phyloP scores from a whole-genome alignment of 768 basidiomycete genomes.

The Ephemerocybe angulata region DNA sequence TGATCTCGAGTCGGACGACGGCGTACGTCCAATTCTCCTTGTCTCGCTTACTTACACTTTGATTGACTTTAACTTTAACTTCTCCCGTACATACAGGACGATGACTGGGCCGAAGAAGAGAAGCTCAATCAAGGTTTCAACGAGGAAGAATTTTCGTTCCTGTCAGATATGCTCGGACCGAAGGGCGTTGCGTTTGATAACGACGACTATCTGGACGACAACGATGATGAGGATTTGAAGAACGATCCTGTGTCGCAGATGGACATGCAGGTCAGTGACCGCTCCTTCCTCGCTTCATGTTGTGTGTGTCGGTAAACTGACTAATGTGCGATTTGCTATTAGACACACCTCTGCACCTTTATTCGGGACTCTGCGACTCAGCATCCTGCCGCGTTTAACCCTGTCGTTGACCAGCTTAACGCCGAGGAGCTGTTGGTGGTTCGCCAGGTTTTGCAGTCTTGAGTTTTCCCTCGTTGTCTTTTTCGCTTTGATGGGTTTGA shows the following conservation, averaged over 20 bases:
- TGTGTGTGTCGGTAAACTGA: not conserved
- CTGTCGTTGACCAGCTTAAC: conserved; percentile 60
- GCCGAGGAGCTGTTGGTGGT: conserved; percentile 72
- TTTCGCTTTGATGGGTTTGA: not conserved
- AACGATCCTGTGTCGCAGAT: conserved; percentile 84
- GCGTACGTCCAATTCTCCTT: conserved; percentile 34
- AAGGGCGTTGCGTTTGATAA: conserved; percentile 72
- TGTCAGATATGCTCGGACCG: conserved; percentile 80
- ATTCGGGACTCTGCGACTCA: conserved; percentile 62
- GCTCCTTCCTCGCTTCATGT: not conserved
- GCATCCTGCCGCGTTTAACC: conserved; percentile 61
- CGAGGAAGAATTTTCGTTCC: conserved; percentile 75
- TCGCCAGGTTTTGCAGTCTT: conserved; percentile 37
- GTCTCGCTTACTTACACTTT: not conserved
- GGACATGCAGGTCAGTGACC: conserved; percentile 59
- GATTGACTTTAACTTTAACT: not conserved
- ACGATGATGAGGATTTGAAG: conserved; percentile 84
- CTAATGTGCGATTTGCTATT: not conserved
- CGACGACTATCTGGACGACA: conserved; percentile 69
- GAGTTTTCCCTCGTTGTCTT: not conserved
- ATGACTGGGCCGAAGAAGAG: conserved; percentile 94
- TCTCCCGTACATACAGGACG: conserved; percentile 48
- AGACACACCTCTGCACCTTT: conserved; percentile 72
- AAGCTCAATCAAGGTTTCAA: conserved; percentile 54
- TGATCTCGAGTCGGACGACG: conserved; percentile 75